Conservation (phyloP, 1,284 basidiomycete species). For the Caloboletus firmus region DNA sequence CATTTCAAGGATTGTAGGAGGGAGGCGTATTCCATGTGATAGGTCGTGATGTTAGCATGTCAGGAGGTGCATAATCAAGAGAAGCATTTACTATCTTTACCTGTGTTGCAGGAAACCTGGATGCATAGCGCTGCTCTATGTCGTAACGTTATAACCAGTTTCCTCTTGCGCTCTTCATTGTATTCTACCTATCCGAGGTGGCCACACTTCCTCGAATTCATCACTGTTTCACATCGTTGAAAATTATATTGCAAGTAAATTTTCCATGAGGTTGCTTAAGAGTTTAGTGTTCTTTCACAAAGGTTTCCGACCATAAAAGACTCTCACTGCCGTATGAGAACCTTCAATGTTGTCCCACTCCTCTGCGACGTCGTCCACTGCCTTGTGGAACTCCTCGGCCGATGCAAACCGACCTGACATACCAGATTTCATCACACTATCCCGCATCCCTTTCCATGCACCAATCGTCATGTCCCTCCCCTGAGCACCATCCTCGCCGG, state of each 20-base stretch:
- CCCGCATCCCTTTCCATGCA: constrained; percentile 20
- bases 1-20: constrained; percentile 50
- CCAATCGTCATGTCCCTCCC: constrained; percentile 7
- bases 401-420: constrained; percentile 10
- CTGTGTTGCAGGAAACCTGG: too few relatives aligned
- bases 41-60: neutral
- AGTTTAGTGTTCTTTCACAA: neutral
- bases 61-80: too few relatives aligned
- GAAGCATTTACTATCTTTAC: too few relatives aligned
- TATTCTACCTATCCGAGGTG: too few relatives aligned
- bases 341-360: constrained; percentile 25
- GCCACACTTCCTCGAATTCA: too few relatives aligned
- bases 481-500: constrained; percentile 15
- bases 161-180: too few relatives aligned
- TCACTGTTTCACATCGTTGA: too few relatives aligned
- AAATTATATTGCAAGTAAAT: too few relatives aligned
- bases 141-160: too few relatives aligned
- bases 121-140: too few relatives aligned
- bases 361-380: constrained; percentile 12
- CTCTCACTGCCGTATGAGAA: constrained; percentile 9
- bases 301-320: constrained; percentile 25
- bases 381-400: constrained; percentile 16
- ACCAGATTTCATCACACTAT: constrained; percentile 15
- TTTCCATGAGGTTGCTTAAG: too few relatives aligned
- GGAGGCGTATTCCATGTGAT: neutral